Evolutionary conservation across 1,284 basidiomycete genomes (phyloP).

Genomic region (Ustilago curta): DNA sequence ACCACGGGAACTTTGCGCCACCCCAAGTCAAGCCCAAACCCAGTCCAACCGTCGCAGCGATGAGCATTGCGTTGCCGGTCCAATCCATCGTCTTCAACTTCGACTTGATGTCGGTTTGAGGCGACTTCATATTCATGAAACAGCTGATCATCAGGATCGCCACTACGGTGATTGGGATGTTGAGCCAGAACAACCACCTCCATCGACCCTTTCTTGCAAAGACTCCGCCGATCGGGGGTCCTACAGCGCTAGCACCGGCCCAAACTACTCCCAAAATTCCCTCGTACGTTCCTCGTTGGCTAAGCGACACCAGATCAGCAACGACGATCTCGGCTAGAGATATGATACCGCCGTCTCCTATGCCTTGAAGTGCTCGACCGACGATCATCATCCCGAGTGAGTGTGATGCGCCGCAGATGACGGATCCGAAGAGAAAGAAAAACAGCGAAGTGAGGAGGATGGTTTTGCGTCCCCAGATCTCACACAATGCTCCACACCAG

Average conservation of each 20-base stretch:
- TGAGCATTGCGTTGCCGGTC: conserved; percentile 35
- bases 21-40: conserved; percentile 48
- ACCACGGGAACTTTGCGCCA: conserved; percentile 35
- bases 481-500: conserved; percentile 33
- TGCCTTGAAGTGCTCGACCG: conserved; percentile 36
- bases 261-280: conserved; percentile 53
- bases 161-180: conserved; percentile 49
- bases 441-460: conserved; percentile 31
- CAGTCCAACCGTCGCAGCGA: conserved; percentile 25
- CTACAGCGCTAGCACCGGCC: conserved; percentile 50
- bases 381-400: conserved; percentile 43
- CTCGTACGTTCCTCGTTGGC: conserved; percentile 50
- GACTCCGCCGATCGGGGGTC: conserved; percentile 53
- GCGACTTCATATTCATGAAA: conserved; percentile 50
- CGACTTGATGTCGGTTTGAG: conserved; percentile 20
- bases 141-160: conserved; percentile 39
- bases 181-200: conserved; percentile 56
- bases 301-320: conserved; percentile 45
- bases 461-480: conserved; percentile 49
- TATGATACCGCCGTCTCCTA: conserved; percentile 53
- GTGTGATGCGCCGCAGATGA: conserved; percentile 32
- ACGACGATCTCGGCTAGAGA: conserved; percentile 49
- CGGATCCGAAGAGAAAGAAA: conserved; percentile 35
- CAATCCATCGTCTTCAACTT: conserved; percentile 48
- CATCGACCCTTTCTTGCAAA: conserved; percentile 31